A percentile compares a stretch with the other conserved stretches of the same genome.
Conservation (phyloP, 2,329 filamentous ascomycete species). For the Trichoderma citrinoviride region DNA sequence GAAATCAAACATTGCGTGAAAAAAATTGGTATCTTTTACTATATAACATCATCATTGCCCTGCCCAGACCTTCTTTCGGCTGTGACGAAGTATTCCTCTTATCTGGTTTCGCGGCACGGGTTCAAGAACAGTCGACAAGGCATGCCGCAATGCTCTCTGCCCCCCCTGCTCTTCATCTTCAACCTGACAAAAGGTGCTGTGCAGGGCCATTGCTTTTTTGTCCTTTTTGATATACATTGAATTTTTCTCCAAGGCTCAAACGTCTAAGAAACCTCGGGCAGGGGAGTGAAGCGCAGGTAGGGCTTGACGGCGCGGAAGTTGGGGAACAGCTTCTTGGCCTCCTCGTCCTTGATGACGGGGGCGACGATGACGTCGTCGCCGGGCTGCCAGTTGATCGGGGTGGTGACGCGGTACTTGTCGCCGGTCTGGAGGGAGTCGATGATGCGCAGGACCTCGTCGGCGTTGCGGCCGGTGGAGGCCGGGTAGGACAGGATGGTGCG, state of each 20-base stretch:
- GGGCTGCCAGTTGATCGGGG: conserved; percentile 85
- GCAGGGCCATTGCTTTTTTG: background rate
- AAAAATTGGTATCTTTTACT: conserved; percentile 16
- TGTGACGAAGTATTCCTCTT: background rate
- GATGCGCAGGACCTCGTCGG: conserved; percentile 73
- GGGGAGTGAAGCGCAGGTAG: conserved; percentile 70
- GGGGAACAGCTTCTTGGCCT: conserved; percentile 85
- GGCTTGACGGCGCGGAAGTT: conserved; percentile 67
- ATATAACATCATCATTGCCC: conserved; percentile 6
- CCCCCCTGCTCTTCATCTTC: too few relatives aligned
- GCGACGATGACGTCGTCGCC: conserved; percentile 93
- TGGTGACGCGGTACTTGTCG: conserved; percentile 84
- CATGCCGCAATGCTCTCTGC: too few relatives aligned
- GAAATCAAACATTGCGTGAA: background rate
- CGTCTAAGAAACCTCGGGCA: conserved; percentile 53
- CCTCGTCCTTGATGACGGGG: conserved; percentile 75
- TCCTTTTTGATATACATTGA: background rate
- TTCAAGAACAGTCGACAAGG: background rate
- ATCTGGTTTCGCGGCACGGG: background rate
- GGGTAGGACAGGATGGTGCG: conserved; percentile 91
- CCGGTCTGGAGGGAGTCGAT: conserved; percentile 77
- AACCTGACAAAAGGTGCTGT: too few relatives aligned
- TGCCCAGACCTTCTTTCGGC: background rate
- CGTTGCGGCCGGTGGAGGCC: conserved; percentile 83
- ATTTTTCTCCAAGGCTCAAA: background rate